A percentile compares a stretch with the other conserved stretches of the same genome.
Evolutionary conservation across 1,284 basidiomycete species (phyloP).

Genomic region (Trichosporon sp.): DNA sequence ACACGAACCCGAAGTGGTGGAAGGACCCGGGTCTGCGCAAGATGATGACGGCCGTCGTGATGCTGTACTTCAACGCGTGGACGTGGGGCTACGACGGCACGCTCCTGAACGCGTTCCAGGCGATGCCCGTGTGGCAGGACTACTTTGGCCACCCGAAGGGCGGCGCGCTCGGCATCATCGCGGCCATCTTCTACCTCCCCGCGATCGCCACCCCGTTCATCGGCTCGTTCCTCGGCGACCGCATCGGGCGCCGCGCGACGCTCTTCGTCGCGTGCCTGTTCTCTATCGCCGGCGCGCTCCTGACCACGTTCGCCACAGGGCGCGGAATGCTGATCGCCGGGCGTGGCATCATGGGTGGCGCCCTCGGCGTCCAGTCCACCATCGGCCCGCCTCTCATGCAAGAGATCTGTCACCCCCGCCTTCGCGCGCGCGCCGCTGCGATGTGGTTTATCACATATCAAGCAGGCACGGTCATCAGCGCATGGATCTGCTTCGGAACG

Average conservation of each 20-base stretch:
- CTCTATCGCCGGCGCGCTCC: constrained; percentile 52
- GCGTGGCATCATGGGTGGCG: constrained; percentile 9
- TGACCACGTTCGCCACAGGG: constrained; percentile 48
- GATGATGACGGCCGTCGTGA: constrained; percentile 1
- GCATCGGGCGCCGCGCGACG: constrained; percentile 35
- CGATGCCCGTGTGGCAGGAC: constrained; percentile 9
- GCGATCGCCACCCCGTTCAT: constrained; percentile 15
- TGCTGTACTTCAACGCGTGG: constrained; percentile 1
- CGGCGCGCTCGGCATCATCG: constrained; percentile 21
- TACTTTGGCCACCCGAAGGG: constrained; percentile 20
- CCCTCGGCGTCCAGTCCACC: constrained; percentile 8
- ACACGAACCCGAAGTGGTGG: constrained; percentile 20
- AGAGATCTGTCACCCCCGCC: constrained; percentile 56
- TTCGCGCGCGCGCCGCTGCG: constrained; percentile 59
- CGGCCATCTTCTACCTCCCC: constrained; percentile 18
- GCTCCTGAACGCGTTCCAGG: constrained; percentile 12
- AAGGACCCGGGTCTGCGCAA: constrained; percentile 13
- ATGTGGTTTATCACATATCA: constrained; percentile 57
- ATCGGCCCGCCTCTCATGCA: constrained; percentile 13
- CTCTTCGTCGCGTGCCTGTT: constrained; percentile 35
- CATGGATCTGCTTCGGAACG: constrained; percentile 28
- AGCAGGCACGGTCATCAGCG: constrained; percentile 55
- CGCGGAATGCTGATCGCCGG: constrained; percentile 7
- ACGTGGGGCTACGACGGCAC: constrained; percentile 16
- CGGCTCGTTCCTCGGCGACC: constrained; percentile 36